Base-by-base conservation (phyloP, 2,329 filamentous ascomycete species). In the Metarhizium guizhouense region DNA sequence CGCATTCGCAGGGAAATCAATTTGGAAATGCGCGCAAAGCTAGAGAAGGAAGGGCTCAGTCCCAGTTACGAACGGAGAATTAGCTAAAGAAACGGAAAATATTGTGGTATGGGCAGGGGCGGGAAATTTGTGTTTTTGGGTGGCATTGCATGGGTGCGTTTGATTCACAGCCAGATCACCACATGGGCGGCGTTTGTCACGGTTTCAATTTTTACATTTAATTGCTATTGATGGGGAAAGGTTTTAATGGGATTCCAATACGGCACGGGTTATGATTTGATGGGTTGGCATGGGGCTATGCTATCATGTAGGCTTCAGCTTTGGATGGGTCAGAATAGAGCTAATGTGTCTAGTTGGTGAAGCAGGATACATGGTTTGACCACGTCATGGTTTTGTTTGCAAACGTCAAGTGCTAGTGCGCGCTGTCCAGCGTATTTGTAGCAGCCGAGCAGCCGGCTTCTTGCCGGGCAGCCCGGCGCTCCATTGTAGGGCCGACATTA, bases 1-100 rank as follows among this genome's bases (percentile, higher is more conserved):
- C 81, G 93, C 51, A 84, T 95, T 51, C 85, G 87, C 68, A 81
- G 86, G 57, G 90, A 84, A 62, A 71, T 74, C 7, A 82, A 85
- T 52, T 71, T 73, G 2, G 81, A 84, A 62, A 70, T 71, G 69
- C 75, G 69, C 55, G 68, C 64, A 34, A 76, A 72, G 66, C 64
- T 74, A 43, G 76, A 77, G 60, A 76, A 73, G 61, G 77, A 76
- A 30, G 72, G 71, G 1, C 61, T 72, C 51, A 68, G 64, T 52
- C 63, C 69, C 47, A 69, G 72, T 16, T 63, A 72, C 53, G 79
- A 79, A 54, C 76, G 73, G 64, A 72, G 78, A 61, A 70, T 75
- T 56, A 82, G 78, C 65, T 83, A 68, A 11, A 72, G 54, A 20
- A 20, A 18, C 10, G 54, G 47, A 18, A 47, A 40, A 25, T 25